These are phyloP conservation scores for Dispira simplex DNA, from an alignment of 192 early-diverging fungal species.

Conservation along the genomic window DNA sequence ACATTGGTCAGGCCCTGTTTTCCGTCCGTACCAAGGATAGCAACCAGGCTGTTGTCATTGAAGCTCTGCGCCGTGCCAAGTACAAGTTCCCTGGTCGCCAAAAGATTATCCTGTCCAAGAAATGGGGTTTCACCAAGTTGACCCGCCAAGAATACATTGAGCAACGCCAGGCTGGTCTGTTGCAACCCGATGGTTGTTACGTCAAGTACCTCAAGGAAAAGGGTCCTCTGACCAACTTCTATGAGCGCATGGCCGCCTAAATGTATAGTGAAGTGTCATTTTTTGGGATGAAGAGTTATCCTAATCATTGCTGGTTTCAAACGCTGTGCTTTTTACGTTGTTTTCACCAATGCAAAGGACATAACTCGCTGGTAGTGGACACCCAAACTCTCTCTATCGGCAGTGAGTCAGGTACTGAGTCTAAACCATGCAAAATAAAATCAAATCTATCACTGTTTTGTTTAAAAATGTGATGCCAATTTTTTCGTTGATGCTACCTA, in stretches of 20 bases:
- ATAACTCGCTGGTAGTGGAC: too few relatives aligned
- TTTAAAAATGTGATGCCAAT: too few relatives aligned
- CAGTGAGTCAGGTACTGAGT: too few relatives aligned
- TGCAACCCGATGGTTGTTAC: slow-evolving; percentile 87
- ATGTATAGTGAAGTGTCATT: background rate
- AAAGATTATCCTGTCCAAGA: slow-evolving; percentile 98
- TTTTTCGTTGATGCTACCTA: too few relatives aligned
- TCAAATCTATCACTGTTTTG: too few relatives aligned
- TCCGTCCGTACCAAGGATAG: slow-evolving; percentile 90
- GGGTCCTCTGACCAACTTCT: slow-evolving; percentile 50
- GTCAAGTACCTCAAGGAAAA: slow-evolving; percentile 86
- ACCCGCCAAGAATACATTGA: slow-evolving; percentile 78
- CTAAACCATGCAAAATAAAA: too few relatives aligned
- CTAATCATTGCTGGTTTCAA: too few relatives aligned
- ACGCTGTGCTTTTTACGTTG: too few relatives aligned
- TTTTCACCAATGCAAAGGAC: too few relatives aligned
- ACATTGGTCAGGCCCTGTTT: slow-evolving; percentile 95
- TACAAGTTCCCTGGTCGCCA: slow-evolving; percentile 99
- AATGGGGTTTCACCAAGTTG: slow-evolving; percentile 99
- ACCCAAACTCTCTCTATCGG: too few relatives aligned
- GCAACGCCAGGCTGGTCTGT: slow-evolving; percentile 50
- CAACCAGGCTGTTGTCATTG: slow-evolving; percentile 87
- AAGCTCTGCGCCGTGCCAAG: slow-evolving; percentile 86
- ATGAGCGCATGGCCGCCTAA: slow-evolving; percentile 22
- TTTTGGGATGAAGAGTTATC: too few relatives aligned